These are phyloP conservation scores for Wolfiporia cocos DNA, from an alignment of 1,284 basidiomycete genomes.

Conservation along the genomic window DNA sequence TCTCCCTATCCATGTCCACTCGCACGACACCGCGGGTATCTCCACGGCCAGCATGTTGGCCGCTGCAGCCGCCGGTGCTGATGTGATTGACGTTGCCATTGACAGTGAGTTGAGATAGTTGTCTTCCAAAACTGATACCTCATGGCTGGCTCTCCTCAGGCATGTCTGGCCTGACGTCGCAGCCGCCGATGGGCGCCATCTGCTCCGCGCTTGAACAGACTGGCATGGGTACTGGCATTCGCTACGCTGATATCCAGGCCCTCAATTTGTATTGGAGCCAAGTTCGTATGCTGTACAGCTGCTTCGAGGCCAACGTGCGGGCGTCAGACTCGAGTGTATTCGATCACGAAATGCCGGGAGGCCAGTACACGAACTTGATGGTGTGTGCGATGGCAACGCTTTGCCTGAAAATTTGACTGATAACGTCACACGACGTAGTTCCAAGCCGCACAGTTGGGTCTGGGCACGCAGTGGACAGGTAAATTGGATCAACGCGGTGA, in stretches of 20 bases:
- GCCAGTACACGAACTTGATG: slow-evolving; percentile 94
- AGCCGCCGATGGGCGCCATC: slow-evolving; percentile 98
- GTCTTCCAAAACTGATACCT: not conserved
- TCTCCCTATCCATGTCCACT: slow-evolving; percentile 98
- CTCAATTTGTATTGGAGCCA: slow-evolving; percentile 99
- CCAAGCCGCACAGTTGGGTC: slow-evolving; percentile 96
- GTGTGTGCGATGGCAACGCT: slow-evolving; percentile 32
- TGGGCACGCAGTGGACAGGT: slow-evolving; percentile 96
- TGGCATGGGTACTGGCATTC: slow-evolving; percentile 91
- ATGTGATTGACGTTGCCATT: slow-evolving; percentile 97
- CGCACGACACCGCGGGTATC: slow-evolving; percentile 99
- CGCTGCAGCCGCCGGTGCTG: slow-evolving; percentile 92
- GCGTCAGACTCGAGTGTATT: slow-evolving; percentile 97
- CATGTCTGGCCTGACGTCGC: slow-evolving; percentile 98
- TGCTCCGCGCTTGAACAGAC: slow-evolving; percentile 95
- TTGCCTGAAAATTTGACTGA: slow-evolving; percentile 3
- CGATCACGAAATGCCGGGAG: slow-evolving; percentile 99
- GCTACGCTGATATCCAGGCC: slow-evolving; percentile 95
- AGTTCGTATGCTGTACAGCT: slow-evolving; percentile 91
- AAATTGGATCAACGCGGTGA: slow-evolving; percentile 15
- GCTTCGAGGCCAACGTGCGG: slow-evolving; percentile 98
- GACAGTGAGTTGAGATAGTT: slow-evolving; percentile 60
- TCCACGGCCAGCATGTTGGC: slow-evolving; percentile 96
- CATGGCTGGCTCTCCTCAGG: slow-evolving; percentile 36
- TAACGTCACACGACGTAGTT: slow-evolving; percentile 62